Conservation (phyloP, 2,329 filamentous ascomycete genomes). For the Scorias spongiosa region DNA sequence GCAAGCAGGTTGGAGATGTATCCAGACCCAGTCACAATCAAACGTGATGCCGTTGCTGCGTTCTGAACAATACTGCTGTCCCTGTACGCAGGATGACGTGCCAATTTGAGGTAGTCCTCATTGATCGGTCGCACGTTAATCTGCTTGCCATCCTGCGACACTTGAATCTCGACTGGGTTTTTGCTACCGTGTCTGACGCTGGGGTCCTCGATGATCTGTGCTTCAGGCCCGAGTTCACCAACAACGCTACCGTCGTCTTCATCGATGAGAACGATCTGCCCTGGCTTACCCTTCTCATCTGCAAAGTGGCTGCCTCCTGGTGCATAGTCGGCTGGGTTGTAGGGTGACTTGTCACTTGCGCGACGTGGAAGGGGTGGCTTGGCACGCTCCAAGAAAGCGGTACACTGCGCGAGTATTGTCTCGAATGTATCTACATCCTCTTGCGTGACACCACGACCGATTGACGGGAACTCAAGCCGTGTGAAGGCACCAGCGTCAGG, state of each 20-base stretch:
- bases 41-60: slow-evolving; percentile 71
- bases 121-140: slow-evolving; percentile 54
- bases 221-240: slow-evolving; percentile 73
- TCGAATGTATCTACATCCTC: slow-evolving; percentile 95
- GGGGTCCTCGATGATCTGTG: slow-evolving; percentile 62
- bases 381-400: slow-evolving; percentile 79
- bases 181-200: slow-evolving; percentile 76
- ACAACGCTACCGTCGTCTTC: slow-evolving; percentile 94
- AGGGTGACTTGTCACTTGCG: slow-evolving; percentile 27
- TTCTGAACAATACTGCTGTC: slow-evolving; percentile 75
- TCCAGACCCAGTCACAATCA: slow-evolving; percentile 78
- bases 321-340: slow-evolving; percentile 69
- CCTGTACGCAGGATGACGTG: slow-evolving; percentile 81
- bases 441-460: slow-evolving; percentile 62
- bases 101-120: slow-evolving; percentile 57
- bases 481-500: slow-evolving; percentile 83
- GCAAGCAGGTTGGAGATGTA: slow-evolving; percentile 66
- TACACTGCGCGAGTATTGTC: slow-evolving; percentile 95
- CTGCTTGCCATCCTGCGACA: slow-evolving; percentile 53
- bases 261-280: slow-evolving; percentile 82
- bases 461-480: slow-evolving; percentile 68
- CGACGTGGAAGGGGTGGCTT: slow-evolving; percentile 37
- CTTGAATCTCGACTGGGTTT: slow-evolving; percentile 67
- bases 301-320: slow-evolving; percentile 53
- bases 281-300: slow-evolving; percentile 29